These are phyloP conservation scores for Narthecium ossifragum DNA, from an alignment of 106 monocot species.

Conservation along the genomic window DNA sequence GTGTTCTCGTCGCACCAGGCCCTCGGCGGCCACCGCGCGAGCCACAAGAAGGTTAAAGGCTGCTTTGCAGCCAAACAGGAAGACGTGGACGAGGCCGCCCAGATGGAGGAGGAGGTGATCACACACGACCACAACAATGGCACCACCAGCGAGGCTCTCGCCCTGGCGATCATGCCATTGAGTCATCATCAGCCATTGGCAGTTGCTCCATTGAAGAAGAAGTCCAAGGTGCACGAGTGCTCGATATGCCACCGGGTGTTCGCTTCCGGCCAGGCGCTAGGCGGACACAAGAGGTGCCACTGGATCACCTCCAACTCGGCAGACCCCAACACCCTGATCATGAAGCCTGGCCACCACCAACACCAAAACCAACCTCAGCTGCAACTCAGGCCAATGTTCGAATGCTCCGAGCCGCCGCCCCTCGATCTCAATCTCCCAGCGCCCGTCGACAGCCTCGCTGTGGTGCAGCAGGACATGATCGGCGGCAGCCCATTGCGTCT, in stretches of 20 bases:
- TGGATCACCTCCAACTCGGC: conserved; percentile 34
- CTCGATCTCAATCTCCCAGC: conserved; percentile 59
- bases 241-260: conserved; percentile 61
- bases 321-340: conserved; percentile 1
- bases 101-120: background rate
- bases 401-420: background rate
- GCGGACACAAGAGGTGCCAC: conserved; percentile 63
- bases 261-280: conserved; percentile 67
- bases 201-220: conserved; percentile 30
- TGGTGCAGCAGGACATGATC: background rate
- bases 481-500: conserved; percentile 23
- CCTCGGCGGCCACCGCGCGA: conserved; percentile 68
- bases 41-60: conserved; percentile 78
- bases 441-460: background rate
- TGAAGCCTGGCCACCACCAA: background rate
- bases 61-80: conserved; percentile 59
- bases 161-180: conserved; percentile 33
- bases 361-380: conserved; percentile 13
- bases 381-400: conserved; percentile 20
- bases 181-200: conserved; percentile 1
- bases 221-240: conserved; percentile 66
- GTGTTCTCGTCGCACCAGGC: conserved; percentile 66
- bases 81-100: background rate
- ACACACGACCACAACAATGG: background rate
- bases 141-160: background rate